phyloP scores from a whole-genome alignment of 371 early-diverging fungal species.

The Parasitella parasitica region DNA sequence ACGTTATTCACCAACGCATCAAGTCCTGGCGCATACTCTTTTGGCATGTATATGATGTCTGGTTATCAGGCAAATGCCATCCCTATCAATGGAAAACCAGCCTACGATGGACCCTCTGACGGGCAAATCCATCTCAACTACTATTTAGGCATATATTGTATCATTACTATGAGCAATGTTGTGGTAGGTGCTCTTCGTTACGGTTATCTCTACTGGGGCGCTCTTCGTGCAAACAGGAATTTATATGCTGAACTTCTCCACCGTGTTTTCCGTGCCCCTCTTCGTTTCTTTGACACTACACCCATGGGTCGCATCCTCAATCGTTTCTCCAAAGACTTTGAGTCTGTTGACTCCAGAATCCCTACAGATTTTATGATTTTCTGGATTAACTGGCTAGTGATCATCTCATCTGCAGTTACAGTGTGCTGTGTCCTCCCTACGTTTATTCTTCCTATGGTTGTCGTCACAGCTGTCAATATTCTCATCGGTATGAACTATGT shows the following conservation, averaged over 20 bases:
- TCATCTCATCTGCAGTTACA: conserved; percentile 34
- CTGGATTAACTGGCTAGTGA: conserved; percentile 56
- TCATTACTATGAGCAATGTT: conserved; percentile 11
- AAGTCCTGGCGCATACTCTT: conserved; percentile 21
- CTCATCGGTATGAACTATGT: conserved; percentile 62
- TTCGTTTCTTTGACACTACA: conserved; percentile 88
- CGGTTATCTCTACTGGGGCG: conserved; percentile 42
- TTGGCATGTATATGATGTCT: neutral
- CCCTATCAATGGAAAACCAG: neutral
- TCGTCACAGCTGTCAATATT: conserved; percentile 48
- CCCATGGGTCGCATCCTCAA: conserved; percentile 91
- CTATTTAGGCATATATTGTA: conserved; percentile 18
- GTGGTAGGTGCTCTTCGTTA: conserved; percentile 27
- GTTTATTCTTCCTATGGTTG: conserved; percentile 55
- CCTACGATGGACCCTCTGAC: conserved; percentile 15
- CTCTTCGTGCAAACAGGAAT: conserved; percentile 52
- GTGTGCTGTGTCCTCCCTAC: conserved; percentile 32
- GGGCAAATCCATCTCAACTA: conserved; percentile 16
- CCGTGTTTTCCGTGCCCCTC: conserved; percentile 63
- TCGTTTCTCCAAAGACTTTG: conserved; percentile 72
- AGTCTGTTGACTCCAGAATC: conserved; percentile 37
- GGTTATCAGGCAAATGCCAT: no score
- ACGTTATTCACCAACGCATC: neutral
- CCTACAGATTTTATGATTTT: conserved; percentile 50
- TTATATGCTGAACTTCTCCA: conserved; percentile 55